Evolutionary conservation across 306 rosid species (phyloP).

Genomic region (Carpinus viminea): DNA sequence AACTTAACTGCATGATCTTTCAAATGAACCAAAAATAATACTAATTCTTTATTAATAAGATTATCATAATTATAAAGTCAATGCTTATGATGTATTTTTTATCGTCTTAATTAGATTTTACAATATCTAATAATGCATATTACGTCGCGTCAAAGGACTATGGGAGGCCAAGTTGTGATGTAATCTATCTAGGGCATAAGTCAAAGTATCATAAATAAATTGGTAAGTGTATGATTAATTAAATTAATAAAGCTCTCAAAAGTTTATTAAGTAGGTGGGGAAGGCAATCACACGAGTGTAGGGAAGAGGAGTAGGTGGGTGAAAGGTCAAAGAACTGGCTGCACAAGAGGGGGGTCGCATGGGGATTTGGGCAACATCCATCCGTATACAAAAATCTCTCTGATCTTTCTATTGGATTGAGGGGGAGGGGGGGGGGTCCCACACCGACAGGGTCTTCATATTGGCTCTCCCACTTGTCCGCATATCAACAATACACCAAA

Average conservation of each 20-base stretch:
- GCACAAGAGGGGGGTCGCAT: not conserved
- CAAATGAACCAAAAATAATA: too few species aligned
- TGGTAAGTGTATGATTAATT: not conserved
- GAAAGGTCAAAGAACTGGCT: not conserved
- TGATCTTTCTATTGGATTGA: conserved; percentile 2
- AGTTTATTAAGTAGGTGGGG: not conserved
- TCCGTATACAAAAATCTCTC: not conserved
- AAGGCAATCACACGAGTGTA: not conserved
- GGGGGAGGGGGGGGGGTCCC: not conserved
- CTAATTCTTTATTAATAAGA: too few species aligned
- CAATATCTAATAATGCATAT: too few species aligned
- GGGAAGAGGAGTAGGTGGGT: not conserved
- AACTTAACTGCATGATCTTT: too few species aligned
- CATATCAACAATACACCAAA: not conserved
- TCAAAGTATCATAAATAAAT: conserved; percentile 1
- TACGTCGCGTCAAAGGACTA: too few species aligned
- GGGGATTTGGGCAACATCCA: not conserved
- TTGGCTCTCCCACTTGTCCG: conserved; percentile 16
- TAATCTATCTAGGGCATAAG: not conserved
- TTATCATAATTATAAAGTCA: too few species aligned
- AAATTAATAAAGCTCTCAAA: not conserved
- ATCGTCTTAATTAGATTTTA: too few species aligned
- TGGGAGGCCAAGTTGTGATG: too few species aligned
- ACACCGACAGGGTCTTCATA: conserved; percentile 3
- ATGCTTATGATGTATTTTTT: too few species aligned